Evolutionary conservation across 768 basidiomycete genomes (phyloP), one percentile per base, ranked within the genome.

Genomic region (Hygrophorus pudorinus): DNA sequence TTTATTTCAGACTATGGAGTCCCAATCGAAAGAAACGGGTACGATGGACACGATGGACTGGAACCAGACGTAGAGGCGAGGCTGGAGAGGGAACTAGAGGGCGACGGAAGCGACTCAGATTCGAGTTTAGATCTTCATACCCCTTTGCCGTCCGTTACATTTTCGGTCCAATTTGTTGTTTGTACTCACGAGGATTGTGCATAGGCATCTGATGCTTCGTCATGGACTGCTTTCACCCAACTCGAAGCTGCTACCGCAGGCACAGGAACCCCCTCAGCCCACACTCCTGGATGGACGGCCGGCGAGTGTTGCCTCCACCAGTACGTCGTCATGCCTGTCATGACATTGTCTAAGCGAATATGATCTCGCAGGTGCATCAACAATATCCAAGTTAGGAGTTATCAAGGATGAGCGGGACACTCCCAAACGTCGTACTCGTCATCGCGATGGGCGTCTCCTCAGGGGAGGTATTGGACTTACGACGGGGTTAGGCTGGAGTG

Each of bases 401-500:
- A 56, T 66, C 38, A 79, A 76, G 51, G 79, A 81, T 40, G 59
- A 70, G 18, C 64, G 78, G 1, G 75, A 84, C 52, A 82, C 79
- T 0, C 69, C 67, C 0, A 68, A 62, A 52, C 63, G 81, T 30
- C 62, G 78, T 27, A 68, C 70, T 1, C 63, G 81, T 20, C 81
- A 83, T 57, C 72, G 79, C 2, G 80, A 84, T 52, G 80, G 79
- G 0, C 62, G 59, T 28, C 46, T 76, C 13, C 60, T 84, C 44
- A 59, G 65, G 38, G 81, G 79, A 1, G 81, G 81, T 2, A 70
- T 83, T 42, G 81, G 81, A 2, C 55, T 84, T 43, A 84, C 81
- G 4, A 84, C 81, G 6, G 81, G 81, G 5, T 59, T 84, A 11
- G 81, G 81, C 0, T 84, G 81, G 81, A 81, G 79, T 52, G 81